Evolutionary conservation across 1,139 yeast genomes (phyloP), one percentile per base, ranked within the genome.

Genomic region (Pichia sp.): DNA sequence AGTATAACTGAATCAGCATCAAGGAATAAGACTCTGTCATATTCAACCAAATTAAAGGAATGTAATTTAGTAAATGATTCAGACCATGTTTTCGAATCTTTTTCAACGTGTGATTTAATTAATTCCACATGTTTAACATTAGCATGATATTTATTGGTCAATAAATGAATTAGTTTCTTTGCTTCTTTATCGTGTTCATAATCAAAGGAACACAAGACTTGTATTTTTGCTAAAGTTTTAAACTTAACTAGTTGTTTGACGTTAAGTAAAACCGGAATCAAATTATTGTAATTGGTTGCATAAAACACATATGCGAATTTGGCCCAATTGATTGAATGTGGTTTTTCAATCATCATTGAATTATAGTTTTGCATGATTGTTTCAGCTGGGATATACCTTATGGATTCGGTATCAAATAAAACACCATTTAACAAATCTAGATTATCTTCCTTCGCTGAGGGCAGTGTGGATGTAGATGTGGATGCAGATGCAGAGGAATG

Each of bases 51-150:
- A 53, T 74, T 72, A 61, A 82, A 82, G 0, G 79, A 73, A 55
- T 75, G 72, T 42, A 81, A 67, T 58, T 82, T 81, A 0, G 85
- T 80, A 56, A 78, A 76, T 47, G 83, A 77, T 11, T 74, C 70
- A 3, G 69, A 60, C 86, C 86, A 81, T 42, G 70, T 44, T 25
- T 34, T 38, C 25, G 46, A 50, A 47, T 47, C 50, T n/a, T 33
- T 31, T 9, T 31, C 30, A 44, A 19, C 41, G 25, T 41, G 51
- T 2, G 56, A 51, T n/a, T 30, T 41, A 18, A 53, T 46, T 9
- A 46, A 42, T 5, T 49, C 30, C 31, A 48, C 47, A 14, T 25
- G 4, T 16, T 33, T n/a, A 7, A 52, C 7, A 29, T 39, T 34
- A 10, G 30, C 45, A 16, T 27, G 7, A 41, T 52, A 52, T 36